Evolutionary conservation across 768 basidiomycete genomes (phyloP).

Genomic region (Lactarius sanguifluus): DNA sequence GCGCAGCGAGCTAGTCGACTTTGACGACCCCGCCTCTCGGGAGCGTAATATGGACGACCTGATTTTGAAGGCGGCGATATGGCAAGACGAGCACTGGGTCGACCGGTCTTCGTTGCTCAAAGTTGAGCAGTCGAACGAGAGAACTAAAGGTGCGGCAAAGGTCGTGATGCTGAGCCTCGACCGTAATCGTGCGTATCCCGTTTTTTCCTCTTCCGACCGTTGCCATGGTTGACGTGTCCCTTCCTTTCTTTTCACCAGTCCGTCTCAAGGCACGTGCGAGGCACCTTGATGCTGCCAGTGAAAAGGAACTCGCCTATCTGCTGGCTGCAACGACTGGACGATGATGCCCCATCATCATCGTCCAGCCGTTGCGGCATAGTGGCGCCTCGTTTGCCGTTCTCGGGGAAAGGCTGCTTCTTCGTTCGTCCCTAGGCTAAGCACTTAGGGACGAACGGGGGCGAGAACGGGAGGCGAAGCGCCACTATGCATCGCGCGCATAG

Average conservation of each 20-base stretch:
- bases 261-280: conserved; percentile 88
- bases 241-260: conserved; percentile 45
- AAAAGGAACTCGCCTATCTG: conserved; percentile 79
- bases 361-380: background rate
- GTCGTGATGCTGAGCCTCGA: conserved; percentile 90
- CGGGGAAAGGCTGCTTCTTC: background rate
- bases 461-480: background rate
- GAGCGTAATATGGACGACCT: conserved; percentile 92
- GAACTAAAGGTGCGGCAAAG: conserved; percentile 58
- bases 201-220: background rate
- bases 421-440: conserved; percentile 3
- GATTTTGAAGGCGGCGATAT: conserved; percentile 87
- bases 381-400: background rate
- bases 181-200: conserved; percentile 74
- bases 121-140: conserved; percentile 31
- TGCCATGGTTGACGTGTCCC: background rate
- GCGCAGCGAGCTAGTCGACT: conserved; percentile 81
- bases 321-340: conserved; percentile 43
- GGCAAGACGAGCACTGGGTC: conserved; percentile 92
- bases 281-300: conserved; percentile 80
- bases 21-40: conserved; percentile 45
- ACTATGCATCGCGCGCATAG: background rate
- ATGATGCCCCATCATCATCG: conserved; percentile 6
- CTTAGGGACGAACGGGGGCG: conserved; percentile 11
- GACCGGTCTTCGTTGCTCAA: conserved; percentile 76